Conservation (phyloP, 805 yeast species). For the Jamesozyma jinghongensis region DNA sequence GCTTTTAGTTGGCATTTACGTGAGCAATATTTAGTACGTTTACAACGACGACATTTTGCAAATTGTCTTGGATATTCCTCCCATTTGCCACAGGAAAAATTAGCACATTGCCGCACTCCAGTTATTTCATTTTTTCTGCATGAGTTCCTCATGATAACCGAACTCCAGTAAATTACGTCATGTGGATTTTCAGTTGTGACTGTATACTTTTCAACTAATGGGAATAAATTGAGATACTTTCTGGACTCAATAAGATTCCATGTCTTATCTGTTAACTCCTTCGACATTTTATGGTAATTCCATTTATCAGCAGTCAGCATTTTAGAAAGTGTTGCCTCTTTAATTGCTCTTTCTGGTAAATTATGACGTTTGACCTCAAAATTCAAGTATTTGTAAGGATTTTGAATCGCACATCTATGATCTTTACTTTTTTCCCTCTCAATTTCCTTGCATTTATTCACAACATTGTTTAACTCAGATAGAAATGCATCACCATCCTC, state of each 20-base stretch:
- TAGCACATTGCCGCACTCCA: constrained; percentile 92
- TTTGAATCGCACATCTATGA: background rate
- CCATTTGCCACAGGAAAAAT: constrained; percentile 90
- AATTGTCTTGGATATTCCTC: constrained; percentile 83
- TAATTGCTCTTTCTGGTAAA: background rate
- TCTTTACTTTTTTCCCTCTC: background rate
- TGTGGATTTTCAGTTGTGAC: constrained; percentile 51
- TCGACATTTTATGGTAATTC: constrained; percentile 37
- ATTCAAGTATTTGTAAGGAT: constrained; percentile 1
- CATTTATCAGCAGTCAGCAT: constrained; percentile 31
- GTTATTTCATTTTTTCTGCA: constrained; percentile 81
- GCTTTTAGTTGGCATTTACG: constrained; percentile 85
- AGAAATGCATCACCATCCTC: constrained; percentile 10
- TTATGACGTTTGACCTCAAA: background rate
- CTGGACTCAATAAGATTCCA: constrained; percentile 33
- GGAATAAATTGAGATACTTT: constrained; percentile 64
- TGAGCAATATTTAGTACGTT: constrained; percentile 90
- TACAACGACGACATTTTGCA: constrained; percentile 90
- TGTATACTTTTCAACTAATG: constrained; percentile 86
- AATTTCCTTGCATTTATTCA: constrained; percentile 1
- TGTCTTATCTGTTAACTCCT: constrained; percentile 15
- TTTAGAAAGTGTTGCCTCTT: constrained; percentile 3
- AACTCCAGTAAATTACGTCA: constrained; percentile 92
- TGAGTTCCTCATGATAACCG: constrained; percentile 94
- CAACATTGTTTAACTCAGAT: constrained; percentile 10